Base-by-base conservation (phyloP, 495 filamentous ascomycete species). In the Penicillium diatomitis region DNA sequence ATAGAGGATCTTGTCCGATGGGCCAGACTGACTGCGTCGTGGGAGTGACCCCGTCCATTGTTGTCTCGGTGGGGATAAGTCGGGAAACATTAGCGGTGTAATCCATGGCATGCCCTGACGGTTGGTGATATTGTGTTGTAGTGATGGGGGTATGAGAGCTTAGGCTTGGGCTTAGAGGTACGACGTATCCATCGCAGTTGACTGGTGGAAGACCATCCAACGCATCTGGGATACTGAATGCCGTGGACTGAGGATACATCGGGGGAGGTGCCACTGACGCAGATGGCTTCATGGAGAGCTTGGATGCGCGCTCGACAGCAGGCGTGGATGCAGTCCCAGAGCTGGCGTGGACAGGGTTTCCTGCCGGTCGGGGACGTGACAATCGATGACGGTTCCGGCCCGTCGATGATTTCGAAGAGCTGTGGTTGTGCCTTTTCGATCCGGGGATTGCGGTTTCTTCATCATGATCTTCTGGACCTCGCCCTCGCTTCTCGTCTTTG, bases 401-500 rank as follows among this genome's bases (percentile, higher is more conserved):
- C 38, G 43, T 12, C n/a, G 42, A 52, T 10, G 54, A 45, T 32
- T 41, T 30, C 33, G 47, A 32, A 2, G 41, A 9, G 32, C 47
- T 49, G 32, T 48, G 41, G 38, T 20, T 31, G 8, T 54, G 61
- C 33, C 48, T 39, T 32, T 52, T 62, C 37, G 39, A 4, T 9
- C 41, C 43, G 29, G 55, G 41, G 9, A 32, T 44, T 4, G 48
- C 43, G 5, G 53, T 32, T 11, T 58, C 49, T 12, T 55, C 30
- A 6, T 60, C 51, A 31, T 39, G 42, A 10, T 46, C 48, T 9
- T 56, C 48, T 8, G 38, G 11, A 38, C 41, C 40, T 38, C 55
- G 53, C 9, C 51, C 10, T 10, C 56, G 34, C 54, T 84, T 88
- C 50, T 95, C 88, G 0, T 87, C 77, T 64, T 85, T 89, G 31